Base-by-base conservation (phyloP, 257 asterid species). In the Lithospermum erythrorhizon region DNA sequence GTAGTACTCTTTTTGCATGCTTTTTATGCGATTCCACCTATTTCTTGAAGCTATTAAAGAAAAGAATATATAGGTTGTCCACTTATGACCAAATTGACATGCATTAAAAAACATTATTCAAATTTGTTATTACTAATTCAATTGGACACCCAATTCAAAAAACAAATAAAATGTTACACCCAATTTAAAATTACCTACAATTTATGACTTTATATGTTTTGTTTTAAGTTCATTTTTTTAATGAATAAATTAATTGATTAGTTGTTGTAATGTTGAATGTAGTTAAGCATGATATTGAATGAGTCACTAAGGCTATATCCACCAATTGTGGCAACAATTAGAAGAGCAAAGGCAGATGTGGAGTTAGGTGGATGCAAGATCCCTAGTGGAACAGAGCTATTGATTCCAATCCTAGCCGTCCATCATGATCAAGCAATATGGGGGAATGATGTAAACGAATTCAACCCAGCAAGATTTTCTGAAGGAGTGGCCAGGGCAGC, bases 291-390 rank as follows among this genome's bases (percentile, higher is more conserved):
- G 82, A 77, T 77, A 1, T 65, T 77, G 16, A 77, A 73, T 18
- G 82, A 77, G 64, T 67, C 77, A 30, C 61, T 77, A 14, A 73
- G 82, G 4, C 63, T 77, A 5, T 77, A 77, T 72, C 82, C 82
- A 10, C 82, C 82, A 18, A 74, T 77, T 2, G 82, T 77, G 0
- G 82, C 82, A 0, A 73, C 77, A 6, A 73, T 77, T 17, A 37
- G 82, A 13, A 61, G 77, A 47, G 82, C 82, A 4, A 73, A 70
- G 67, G 72, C 57, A 1, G 82, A 73, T 53, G 77, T 77, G 56
- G 77, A 77, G 71, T 74, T 77, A 5, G 82, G 79, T 37, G 79
- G 74, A 21, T 77, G 69, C 63, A 68, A 67, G 72, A 68, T 77
- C 66, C 79, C 79, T 0, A 23, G 68, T 0, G 82, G 79, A 21